Base-by-base conservation (phyloP, 345 rosid genomes). In the Syzygium aqueum region DNA sequence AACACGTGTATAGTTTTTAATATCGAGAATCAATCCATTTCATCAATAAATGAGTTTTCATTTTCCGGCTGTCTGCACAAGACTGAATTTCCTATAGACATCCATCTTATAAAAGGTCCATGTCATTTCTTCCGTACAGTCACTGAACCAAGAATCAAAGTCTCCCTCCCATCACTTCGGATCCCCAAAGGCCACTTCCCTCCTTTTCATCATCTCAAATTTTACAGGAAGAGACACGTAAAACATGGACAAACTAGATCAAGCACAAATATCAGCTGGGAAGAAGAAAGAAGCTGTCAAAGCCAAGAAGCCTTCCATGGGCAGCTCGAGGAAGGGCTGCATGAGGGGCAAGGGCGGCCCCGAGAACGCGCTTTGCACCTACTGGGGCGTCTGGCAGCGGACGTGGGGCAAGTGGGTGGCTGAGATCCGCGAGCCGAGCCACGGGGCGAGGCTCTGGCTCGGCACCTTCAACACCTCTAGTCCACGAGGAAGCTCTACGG, bases 381-480 rank as follows among this genome's bases (percentile, higher is more conserved):
- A 96, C 90, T 93, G 96, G 87, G 99, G 98, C 11, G 98, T 97
- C 53, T 93, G 99, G 27, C 99, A 96, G 93, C 90, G 98, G 54
- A 97, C 99, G n/a, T 97, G 98, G 99, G 99, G 99, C 13, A 97
- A 97, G 90, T 96, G 99, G 99, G 99, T 97, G 25, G 98, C 98
- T 28, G 98, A 97, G 90, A 96, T 97, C 88, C 92, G 98, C 22
- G 98, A 96, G 78, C 98, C 99, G 40, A 97, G 96, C 88, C 93
- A 94, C 6, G 98, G 99, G 3, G 98, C 98, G 11, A 97, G 98
- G 80, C 96, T 96, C 87, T 97, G 99, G 98, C 96, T 97, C 3
- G 98, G 99, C 53, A 96, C 99, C 33, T 97, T 95, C 23, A 97
- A 94, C 86, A 96, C 96, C 49, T 92, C 98, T 51, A 95, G 27